Evolutionary conservation across 176 grass and related monocot genomes (phyloP).

Genomic region (Metroxylon sagu): DNA sequence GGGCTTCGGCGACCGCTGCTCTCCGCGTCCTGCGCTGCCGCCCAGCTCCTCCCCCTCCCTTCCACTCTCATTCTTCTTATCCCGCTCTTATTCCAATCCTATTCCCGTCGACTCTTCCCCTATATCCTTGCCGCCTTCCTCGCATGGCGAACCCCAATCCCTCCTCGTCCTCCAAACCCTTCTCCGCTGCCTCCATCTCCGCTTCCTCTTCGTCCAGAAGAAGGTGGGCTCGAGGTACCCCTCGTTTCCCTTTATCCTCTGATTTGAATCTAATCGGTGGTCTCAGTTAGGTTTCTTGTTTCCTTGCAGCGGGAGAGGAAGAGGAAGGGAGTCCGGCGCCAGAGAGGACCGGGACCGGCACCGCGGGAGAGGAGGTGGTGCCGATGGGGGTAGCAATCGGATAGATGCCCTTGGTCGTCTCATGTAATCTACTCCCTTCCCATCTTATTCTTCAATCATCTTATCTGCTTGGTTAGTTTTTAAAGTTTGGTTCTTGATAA

Average conservation of each 20-base stretch:
- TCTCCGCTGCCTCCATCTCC: conserved; percentile 3
- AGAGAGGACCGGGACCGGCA: conserved; percentile 5
- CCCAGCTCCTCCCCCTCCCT: too few species aligned
- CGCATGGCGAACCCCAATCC: not conserved
- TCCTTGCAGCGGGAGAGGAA: conserved; percentile 28
- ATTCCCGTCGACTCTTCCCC: too few species aligned
- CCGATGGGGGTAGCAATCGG: conserved; percentile 21
- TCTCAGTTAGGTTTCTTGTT: conserved; percentile 5
- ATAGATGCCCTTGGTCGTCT: conserved; percentile 69
- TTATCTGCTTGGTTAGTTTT: not conserved
- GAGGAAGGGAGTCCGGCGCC: conserved; percentile 2
- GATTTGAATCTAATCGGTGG: not conserved
- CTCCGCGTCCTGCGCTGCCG: too few species aligned
- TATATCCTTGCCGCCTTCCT: too few species aligned
- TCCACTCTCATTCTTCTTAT: too few species aligned
- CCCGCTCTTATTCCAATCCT: too few species aligned
- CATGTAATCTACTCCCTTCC: conserved; percentile 27
- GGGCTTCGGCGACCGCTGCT: too few species aligned
- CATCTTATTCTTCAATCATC: not conserved
- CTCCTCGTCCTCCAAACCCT: conserved; percentile 32
- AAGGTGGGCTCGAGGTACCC: conserved; percentile 5
- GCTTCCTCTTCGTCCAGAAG: conserved; percentile 22
- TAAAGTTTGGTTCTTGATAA: not conserved
- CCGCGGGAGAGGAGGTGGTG: not conserved
- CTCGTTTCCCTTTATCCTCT: conserved; percentile 7